Percentiles rank a stretch among this genome's conserved stretches.
Conservation (phyloP, 768 basidiomycete genomes). For the Tylopilus subfusipes region DNA sequence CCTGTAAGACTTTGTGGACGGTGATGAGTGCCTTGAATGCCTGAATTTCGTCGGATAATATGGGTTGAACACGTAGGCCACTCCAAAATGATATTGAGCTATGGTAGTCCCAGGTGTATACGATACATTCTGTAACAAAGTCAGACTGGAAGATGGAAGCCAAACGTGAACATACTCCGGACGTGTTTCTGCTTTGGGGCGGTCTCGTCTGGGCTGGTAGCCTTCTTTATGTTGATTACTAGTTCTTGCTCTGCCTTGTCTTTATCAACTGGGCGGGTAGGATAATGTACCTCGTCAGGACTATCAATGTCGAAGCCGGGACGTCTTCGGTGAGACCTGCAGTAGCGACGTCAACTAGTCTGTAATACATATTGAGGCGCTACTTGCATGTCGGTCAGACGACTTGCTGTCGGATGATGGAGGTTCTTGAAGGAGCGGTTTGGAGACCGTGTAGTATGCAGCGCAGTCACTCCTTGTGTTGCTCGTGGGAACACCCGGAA, state of each 20-base stretch:
- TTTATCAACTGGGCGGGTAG: constrained; percentile 96
- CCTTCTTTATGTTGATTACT: constrained; percentile 95
- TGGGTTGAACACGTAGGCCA: constrained; percentile 93
- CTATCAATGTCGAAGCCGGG: constrained; percentile 61
- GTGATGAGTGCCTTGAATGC: constrained; percentile 98
- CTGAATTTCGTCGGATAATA: constrained; percentile 94
- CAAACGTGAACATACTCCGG: constrained; percentile 64
- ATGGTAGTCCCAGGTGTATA: constrained; percentile 99
- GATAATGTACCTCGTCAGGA: constrained; percentile 83
- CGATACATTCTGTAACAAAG: constrained; percentile 76
- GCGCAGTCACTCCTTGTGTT: constrained; percentile 4
- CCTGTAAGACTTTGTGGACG: constrained; percentile 96
- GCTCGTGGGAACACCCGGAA: constrained; percentile 20
- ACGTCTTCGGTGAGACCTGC: constrained; percentile 34
- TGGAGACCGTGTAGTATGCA: background rate
- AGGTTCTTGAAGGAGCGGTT: constrained; percentile 1
- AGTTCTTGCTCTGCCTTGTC: constrained; percentile 97
- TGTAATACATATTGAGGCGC: background rate
- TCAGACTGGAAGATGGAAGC: constrained; percentile 14
- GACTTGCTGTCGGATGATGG: background rate
- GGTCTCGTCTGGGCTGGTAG: constrained; percentile 89
- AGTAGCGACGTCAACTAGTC: constrained; percentile 7
- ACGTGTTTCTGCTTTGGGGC: constrained; percentile 99
- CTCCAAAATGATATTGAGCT: constrained; percentile 98
- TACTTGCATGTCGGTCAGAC: constrained; percentile 26